phyloP scores from a whole-genome alignment of 2,329 filamentous ascomycete species.

The Epichloe typhina region DNA sequence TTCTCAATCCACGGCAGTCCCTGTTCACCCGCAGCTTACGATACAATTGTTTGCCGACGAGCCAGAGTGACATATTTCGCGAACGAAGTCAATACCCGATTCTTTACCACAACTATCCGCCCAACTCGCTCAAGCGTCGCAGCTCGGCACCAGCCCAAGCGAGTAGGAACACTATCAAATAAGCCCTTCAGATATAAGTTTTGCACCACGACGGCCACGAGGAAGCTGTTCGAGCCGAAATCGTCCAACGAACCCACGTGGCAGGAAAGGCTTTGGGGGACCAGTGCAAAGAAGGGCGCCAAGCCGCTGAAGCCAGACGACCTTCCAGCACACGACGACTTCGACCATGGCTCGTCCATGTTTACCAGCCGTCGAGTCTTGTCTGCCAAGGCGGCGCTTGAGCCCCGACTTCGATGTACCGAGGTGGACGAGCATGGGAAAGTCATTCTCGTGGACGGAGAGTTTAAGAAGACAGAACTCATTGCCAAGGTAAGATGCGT shows the following conservation, averaged over 20 bases:
- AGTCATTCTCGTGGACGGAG: constrained; percentile 82
- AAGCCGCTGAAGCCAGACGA: constrained; percentile 42
- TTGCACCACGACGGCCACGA: constrained; percentile 15
- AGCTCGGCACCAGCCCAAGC: not conserved
- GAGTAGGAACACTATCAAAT: not conserved
- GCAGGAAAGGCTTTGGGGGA: constrained; percentile 37
- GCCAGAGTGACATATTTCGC: constrained; percentile 6
- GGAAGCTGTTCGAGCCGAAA: constrained; percentile 10
- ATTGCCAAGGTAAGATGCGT: constrained; percentile 65
- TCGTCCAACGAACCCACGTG: constrained; percentile 22
- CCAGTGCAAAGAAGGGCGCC: constrained; percentile 21
- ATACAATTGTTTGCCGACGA: constrained; percentile 10
- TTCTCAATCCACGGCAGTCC: constrained; percentile 30
- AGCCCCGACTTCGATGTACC: constrained; percentile 79
- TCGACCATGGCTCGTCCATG: constrained; percentile 40
- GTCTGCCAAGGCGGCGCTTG: constrained; percentile 64
- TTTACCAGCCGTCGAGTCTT: constrained; percentile 59
- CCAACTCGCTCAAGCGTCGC: not conserved
- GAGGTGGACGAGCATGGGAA: constrained; percentile 89
- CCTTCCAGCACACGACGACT: constrained; percentile 45
- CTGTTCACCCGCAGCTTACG: constrained; percentile 2
- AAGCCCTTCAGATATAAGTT: constrained; percentile 6
- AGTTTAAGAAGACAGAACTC: constrained; percentile 95
- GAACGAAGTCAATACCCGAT: not conserved
- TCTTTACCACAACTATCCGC: not conserved